Base-by-base conservation (phyloP, 345 rosid genomes). In the Eucalyptus urophylla region DNA sequence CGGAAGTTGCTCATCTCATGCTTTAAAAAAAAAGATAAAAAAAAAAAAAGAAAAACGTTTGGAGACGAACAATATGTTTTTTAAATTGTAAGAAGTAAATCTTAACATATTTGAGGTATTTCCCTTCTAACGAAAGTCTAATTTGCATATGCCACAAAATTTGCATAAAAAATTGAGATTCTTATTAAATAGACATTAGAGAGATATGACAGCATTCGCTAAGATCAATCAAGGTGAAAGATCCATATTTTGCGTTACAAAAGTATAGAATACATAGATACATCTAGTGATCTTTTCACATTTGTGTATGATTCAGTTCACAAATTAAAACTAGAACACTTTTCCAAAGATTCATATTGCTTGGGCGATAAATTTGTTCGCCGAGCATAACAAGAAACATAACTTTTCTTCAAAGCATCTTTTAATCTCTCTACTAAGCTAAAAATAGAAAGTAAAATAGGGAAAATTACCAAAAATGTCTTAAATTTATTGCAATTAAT, bases 201-300 rank as follows among this genome's bases (percentile, higher is more conserved):
- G 85, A 2, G 25, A 76, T 0, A 6, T 40, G 29, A 0, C 11
- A 11, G 0, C 15, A 76, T 19, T 21, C 4, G 0, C 21, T 5
- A 44, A 76, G 0, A 76, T 2, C 21, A 76, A 37, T 37, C 15
- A 0, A 76, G 2, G 6, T 6, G 0, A 76, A 40, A 37, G 2
- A 19, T 37, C 22, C 25, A 76, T 76, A 21, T 37, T 11, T 37
- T 11, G 1, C 0, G 0, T 17, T 76, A 3, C 24, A 6, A 11
- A 40, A 0, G 14, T 11, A 11, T 21, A 76, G 0, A 19, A 21
- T 37, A 76, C n/a, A n/a, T n/a, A n/a, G n/a, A n/a, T n/a, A n/a
- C n/a, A n/a, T n/a, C n/a, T n/a, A n/a, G n/a, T n/a, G 15, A 37
- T 40, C 13, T 21, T 76, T 76, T 76, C 45, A 11, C 16, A 11